These are phyloP conservation scores for Rhizopus delemar DNA, from an alignment of 371 early-diverging fungal genomes.

Conservation along the genomic window DNA sequence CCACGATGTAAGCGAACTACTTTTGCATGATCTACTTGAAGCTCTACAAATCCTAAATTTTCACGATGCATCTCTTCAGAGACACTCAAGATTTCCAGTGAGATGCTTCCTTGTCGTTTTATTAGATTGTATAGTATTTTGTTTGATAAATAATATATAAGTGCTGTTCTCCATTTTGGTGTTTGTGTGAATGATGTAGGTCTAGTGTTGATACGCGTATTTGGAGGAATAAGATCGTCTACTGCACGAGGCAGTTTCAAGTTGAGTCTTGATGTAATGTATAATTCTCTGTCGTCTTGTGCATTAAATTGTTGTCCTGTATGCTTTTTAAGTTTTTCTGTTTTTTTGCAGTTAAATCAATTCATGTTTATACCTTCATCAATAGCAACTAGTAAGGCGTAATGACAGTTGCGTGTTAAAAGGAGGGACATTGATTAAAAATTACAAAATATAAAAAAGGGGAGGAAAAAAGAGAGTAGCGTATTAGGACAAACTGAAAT, in stretches of 20 bases:
- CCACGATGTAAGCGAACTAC: constrained; percentile 31
- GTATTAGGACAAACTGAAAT: neutral
- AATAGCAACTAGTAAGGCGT: constrained; percentile 37
- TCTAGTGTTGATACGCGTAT: constrained; percentile 38
- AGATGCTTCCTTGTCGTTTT: constrained; percentile 24
- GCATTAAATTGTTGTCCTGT: constrained; percentile 32
- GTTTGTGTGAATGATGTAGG: constrained; percentile 22
- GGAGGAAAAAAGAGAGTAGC: neutral
- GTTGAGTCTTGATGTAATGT: constrained; percentile 37
- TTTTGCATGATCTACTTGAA: constrained; percentile 37
- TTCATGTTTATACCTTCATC: constrained; percentile 29
- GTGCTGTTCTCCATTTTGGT: constrained; percentile 41
- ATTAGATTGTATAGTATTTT: constrained; percentile 33
- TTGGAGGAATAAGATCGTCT: constrained; percentile 48
- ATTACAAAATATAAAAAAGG: constrained; percentile 11
- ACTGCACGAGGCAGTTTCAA: constrained; percentile 35
- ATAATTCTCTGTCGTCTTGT: constrained; percentile 35
- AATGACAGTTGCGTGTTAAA: constrained; percentile 32
- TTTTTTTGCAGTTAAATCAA: neutral
- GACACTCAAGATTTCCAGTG: constrained; percentile 28
- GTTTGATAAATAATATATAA: constrained; percentile 42
- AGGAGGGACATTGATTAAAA: constrained; percentile 29
- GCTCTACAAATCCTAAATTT: constrained; percentile 22
- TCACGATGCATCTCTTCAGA: constrained; percentile 17
- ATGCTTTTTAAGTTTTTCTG: neutral